phyloP scores from a whole-genome alignment of 352 stramenopile genomes.

The Phytopythium mirpurense region DNA sequence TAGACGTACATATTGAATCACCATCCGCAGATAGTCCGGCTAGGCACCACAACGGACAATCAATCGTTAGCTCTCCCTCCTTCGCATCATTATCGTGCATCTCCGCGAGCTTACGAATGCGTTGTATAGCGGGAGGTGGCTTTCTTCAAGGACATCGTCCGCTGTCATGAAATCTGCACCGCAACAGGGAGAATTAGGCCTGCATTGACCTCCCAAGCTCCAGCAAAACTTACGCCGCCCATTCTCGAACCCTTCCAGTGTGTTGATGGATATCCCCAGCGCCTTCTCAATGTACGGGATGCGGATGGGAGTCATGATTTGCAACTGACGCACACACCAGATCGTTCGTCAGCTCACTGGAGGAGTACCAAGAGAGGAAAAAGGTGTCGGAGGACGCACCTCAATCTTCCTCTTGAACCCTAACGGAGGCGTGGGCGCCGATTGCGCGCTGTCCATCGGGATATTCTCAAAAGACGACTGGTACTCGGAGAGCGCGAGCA shows the following conservation, averaged over 20 bases:
- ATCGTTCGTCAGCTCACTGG: no score
- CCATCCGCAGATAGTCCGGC: conserved; percentile 83
- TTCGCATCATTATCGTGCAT: neutral
- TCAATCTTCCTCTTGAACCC: conserved; percentile 81
- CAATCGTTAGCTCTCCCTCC: neutral
- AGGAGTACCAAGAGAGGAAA: neutral
- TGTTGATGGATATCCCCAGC: conserved; percentile 67
- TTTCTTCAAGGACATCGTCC: conserved; percentile 80
- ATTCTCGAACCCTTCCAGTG: conserved; percentile 79
- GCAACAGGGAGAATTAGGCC: neutral
- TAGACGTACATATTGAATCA: conserved; percentile 81
- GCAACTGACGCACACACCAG: conserved; percentile 29
- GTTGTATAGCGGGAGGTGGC: conserved; percentile 74
- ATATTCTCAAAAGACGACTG: conserved; percentile 78
- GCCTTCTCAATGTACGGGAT: conserved; percentile 84
- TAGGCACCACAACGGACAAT: conserved; percentile 12
- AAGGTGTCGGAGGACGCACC: conserved; percentile 21
- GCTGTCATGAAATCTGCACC: conserved; percentile 74
- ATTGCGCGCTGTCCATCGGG: conserved; percentile 21
- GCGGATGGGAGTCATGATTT: conserved; percentile 86
- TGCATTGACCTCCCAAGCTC: neutral
- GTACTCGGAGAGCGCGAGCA: conserved; percentile 77
- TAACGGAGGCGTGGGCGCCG: conserved; percentile 23
- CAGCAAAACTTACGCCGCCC: conserved; percentile 45
- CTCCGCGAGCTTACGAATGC: conserved; percentile 51